phyloP scores from a whole-genome alignment of 1,284 basidiomycete genomes.

The Pascua guehoae region DNA sequence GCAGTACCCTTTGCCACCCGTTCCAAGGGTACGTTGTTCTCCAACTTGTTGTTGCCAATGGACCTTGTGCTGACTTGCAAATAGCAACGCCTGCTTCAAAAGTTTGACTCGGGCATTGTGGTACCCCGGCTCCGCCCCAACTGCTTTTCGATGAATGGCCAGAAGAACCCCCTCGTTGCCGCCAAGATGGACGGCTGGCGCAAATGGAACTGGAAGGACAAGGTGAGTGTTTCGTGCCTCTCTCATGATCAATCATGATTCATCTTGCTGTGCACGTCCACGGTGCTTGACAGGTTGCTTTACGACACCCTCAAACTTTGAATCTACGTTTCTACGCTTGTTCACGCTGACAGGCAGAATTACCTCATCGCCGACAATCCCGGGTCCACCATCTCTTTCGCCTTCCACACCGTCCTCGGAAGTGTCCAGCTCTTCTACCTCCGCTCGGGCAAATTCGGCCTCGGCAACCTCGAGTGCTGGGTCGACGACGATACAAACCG shows the following conservation, averaged over 20 bases:
- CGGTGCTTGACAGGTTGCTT: conserved; percentile 13
- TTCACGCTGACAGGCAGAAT: conserved; percentile 20
- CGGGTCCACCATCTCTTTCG: conserved; percentile 34
- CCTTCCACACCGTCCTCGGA: conserved; percentile 25
- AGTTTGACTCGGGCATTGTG: no score
- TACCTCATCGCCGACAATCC: conserved; percentile 38
- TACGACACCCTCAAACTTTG: background rate
- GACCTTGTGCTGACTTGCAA: background rate
- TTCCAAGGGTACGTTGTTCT: conserved; percentile 8
- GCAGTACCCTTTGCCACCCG: conserved; percentile 20
- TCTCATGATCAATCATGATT: conserved; percentile 17
- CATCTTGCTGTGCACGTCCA: conserved; percentile 29
- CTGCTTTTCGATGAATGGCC: conserved; percentile 7
- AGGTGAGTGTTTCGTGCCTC: conserved; percentile 5
- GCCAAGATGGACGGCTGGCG: conserved; percentile 34
- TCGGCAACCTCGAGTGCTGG: conserved; percentile 40
- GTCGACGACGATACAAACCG: conserved; percentile 31
- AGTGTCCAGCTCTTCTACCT: conserved; percentile 38
- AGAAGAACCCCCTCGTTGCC: conserved; percentile 29
- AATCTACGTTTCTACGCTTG: conserved; percentile 24
- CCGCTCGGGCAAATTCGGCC: conserved; percentile 25
- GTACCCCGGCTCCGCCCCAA: no score
- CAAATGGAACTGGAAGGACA: conserved; percentile 39
- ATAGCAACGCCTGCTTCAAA: no score
- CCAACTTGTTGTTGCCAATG: conserved; percentile 2